These are phyloP conservation scores for Globisporangium solare DNA, from an alignment of 352 stramenopile species.

Conservation along the genomic window DNA sequence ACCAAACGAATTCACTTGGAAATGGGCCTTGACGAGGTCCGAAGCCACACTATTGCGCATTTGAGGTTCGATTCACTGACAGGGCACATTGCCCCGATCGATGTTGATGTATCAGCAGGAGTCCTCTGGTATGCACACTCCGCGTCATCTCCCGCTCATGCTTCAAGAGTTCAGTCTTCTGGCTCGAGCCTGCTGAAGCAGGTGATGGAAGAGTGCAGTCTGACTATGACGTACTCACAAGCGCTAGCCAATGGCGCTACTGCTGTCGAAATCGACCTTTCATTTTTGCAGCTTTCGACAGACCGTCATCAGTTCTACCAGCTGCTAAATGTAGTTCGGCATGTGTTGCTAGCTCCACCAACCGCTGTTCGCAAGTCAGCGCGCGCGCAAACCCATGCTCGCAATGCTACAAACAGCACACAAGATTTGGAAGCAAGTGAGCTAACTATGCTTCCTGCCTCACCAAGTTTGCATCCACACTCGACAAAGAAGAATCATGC, in stretches of 20 bases:
- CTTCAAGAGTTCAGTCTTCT: constrained; percentile 9
- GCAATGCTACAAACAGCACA: not conserved
- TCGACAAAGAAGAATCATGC: constrained; percentile 58
- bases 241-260: constrained; percentile 34
- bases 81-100: constrained; percentile 61
- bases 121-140: constrained; percentile 69
- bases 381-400: constrained; percentile 12
- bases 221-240: constrained; percentile 57
- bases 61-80: constrained; percentile 68
- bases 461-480: constrained; percentile 11
- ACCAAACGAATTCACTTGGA: constrained; percentile 79
- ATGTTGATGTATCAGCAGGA: constrained; percentile 66
- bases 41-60: constrained; percentile 45
- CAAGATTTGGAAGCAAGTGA: constrained; percentile 25
- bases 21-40: constrained; percentile 42
- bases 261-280: constrained; percentile 56
- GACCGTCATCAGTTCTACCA: constrained; percentile 84
- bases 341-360: constrained; percentile 70
- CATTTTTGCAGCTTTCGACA: constrained; percentile 62
- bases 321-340: constrained; percentile 65
- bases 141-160: constrained; percentile 3
- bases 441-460: constrained; percentile 22
- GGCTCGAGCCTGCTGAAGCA: constrained; percentile 52
- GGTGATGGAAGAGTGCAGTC: constrained; percentile 76
- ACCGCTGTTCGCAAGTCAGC: constrained; percentile 22